Evolutionary conservation across 345 rosid genomes (phyloP).

Genomic region (Physaria fendleri): DNA sequence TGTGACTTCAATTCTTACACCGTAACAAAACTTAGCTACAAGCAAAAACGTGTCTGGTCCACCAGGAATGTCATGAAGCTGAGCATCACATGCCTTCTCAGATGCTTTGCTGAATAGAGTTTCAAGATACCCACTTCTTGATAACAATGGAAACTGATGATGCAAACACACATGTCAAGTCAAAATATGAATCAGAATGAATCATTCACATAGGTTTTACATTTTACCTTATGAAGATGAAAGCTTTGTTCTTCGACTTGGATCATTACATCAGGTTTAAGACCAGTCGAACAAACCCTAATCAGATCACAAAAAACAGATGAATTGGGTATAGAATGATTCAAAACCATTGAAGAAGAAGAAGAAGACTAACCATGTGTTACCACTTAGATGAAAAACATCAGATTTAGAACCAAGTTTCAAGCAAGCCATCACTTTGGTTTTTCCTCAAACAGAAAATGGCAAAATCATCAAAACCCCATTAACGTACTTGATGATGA

Average conservation of each 20-base stretch:
- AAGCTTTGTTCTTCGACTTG: slow-evolving; percentile 68
- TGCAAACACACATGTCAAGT: not conserved
- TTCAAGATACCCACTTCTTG: slow-evolving; percentile 70
- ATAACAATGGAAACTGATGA: slow-evolving; percentile 78
- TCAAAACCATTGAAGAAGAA: not conserved
- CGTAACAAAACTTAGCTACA: slow-evolving; percentile 81
- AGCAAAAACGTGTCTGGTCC: slow-evolving; percentile 69
- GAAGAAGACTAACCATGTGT: slow-evolving; percentile 48
- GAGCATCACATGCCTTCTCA: slow-evolving; percentile 40
- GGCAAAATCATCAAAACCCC: slow-evolving; percentile 7
- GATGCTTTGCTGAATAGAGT: slow-evolving; percentile 41
- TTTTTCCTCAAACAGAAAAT: not conserved
- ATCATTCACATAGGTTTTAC: not conserved
- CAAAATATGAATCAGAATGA: not conserved
- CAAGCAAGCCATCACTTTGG: slow-evolving; percentile 61
- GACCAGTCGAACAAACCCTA: slow-evolving; percentile 76
- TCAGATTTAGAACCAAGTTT: slow-evolving; percentile 92
- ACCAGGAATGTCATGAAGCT: slow-evolving; percentile 72
- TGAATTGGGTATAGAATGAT: not conserved
- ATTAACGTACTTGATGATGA: not conserved
- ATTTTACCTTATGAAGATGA: slow-evolving; percentile 75
- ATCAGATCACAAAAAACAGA: slow-evolving; percentile 11
- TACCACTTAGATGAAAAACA: slow-evolving; percentile 59
- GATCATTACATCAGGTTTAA: slow-evolving; percentile 65
- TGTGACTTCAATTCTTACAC: slow-evolving; percentile 58